phyloP scores from a whole-genome alignment of 768 basidiomycete species.

The Boletus pseudo-olivaceus region DNA sequence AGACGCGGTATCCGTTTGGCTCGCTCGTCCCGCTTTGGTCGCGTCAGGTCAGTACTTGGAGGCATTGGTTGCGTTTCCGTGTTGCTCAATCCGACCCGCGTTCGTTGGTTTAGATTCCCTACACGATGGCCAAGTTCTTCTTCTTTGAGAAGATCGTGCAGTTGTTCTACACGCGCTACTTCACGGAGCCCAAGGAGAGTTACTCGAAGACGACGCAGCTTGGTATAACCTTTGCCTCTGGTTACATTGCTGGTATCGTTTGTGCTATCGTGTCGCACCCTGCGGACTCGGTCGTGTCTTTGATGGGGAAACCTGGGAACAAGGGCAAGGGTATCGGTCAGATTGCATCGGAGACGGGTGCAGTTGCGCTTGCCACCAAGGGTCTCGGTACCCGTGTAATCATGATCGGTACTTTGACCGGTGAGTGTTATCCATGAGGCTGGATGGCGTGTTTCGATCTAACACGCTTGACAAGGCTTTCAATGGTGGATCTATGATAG shows the following conservation, averaged over 20 bases:
- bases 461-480: slow-evolving; percentile 50
- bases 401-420: slow-evolving; percentile 69
- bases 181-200: slow-evolving; percentile 71
- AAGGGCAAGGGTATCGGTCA: slow-evolving; percentile 73
- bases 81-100: too few relatives aligned
- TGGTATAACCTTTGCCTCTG: slow-evolving; percentile 83
- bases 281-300: slow-evolving; percentile 89
- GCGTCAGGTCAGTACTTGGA: slow-evolving; percentile 57
- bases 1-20: slow-evolving; percentile 83
- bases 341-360: slow-evolving; percentile 70
- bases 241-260: slow-evolving; percentile 93
- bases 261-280: slow-evolving; percentile 97
- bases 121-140: slow-evolving; percentile 99
- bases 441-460: not conserved
- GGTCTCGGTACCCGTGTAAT: slow-evolving; percentile 84
- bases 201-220: slow-evolving; percentile 85
- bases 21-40: slow-evolving; percentile 86
- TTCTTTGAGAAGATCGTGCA: slow-evolving; percentile 89
- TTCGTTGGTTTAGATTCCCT: slow-evolving; percentile 92
- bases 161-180: slow-evolving; percentile 85
- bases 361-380: slow-evolving; percentile 66
- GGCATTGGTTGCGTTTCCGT: too few relatives aligned
- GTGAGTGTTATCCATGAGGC: slow-evolving; percentile 19
- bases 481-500: slow-evolving; percentile 94
- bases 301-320: slow-evolving; percentile 87